Percentiles rank a stretch among this genome's conserved stretches.
Evolutionary conservation across 768 basidiomycete genomes (phyloP).

Genomic region (Suillus decipiens): DNA sequence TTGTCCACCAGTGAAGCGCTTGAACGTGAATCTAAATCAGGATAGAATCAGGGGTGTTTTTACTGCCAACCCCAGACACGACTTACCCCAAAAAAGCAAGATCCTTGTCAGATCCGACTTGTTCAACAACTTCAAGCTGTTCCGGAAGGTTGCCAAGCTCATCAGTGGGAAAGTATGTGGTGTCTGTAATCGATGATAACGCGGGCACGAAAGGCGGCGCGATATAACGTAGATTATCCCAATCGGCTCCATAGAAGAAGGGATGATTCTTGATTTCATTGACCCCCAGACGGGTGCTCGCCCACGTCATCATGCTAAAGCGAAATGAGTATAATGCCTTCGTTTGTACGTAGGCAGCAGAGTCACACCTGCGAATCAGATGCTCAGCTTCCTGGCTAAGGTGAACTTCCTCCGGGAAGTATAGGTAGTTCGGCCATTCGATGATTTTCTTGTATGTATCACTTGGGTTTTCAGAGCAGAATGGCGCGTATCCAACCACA

Average conservation of each 20-base stretch:
- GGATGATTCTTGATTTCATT: constrained; percentile 91
- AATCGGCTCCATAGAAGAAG: constrained; percentile 96
- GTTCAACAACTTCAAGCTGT: constrained; percentile 60
- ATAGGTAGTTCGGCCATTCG: constrained; percentile 89
- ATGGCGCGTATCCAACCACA: constrained; percentile 95
- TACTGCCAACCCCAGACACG: neutral
- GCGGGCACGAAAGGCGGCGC: constrained; percentile 96
- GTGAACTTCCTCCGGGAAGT: constrained; percentile 94
- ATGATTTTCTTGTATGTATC: constrained; percentile 99
- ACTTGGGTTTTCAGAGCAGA: constrained; percentile 95
- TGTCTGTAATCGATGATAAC: constrained; percentile 89
- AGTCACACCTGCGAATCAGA: constrained; percentile 74
- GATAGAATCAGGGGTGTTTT: constrained; percentile 11
- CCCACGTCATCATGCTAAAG: constrained; percentile 81
- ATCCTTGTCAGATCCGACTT: constrained; percentile 66
- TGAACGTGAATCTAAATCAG: constrained; percentile 75
- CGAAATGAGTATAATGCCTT: constrained; percentile 13
- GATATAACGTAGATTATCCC: constrained; percentile 88
- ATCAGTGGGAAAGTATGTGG: constrained; percentile 95
- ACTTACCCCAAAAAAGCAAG: constrained; percentile 66
- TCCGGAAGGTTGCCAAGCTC: constrained; percentile 75
- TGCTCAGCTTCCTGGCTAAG: constrained; percentile 92
- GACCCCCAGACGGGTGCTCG: constrained; percentile 70
- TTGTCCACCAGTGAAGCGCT: constrained; percentile 51
- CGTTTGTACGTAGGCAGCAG: neutral